A percentile compares a stretch with the other conserved stretches of the same genome.
phyloP scores from a whole-genome alignment of 1,284 basidiomycete genomes.

The Papiliotrema fonsecae region DNA sequence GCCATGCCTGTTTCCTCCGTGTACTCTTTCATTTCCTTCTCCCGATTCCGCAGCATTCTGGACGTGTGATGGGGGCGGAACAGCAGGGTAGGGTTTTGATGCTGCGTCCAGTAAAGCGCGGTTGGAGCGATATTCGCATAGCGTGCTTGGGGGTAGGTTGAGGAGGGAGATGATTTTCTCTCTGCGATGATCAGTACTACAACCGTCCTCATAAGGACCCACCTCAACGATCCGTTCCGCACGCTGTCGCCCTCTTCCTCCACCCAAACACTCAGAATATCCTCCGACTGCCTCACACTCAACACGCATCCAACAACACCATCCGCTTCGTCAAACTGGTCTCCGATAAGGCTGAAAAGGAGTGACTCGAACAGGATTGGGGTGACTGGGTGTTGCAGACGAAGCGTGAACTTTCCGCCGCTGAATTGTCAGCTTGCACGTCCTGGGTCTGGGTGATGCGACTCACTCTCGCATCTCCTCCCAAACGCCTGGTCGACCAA shows the following conservation, averaged over 20 bases:
- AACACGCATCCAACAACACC: slow-evolving; percentile 48
- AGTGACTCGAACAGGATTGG: slow-evolving; percentile 44
- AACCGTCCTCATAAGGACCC: slow-evolving; percentile 6
- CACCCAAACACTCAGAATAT: slow-evolving; percentile 49
- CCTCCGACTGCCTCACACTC: slow-evolving; percentile 45
- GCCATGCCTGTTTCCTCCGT: background rate
- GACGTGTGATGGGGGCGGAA: slow-evolving; percentile 1
- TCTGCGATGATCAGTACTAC: slow-evolving; percentile 18
- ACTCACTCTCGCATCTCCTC: slow-evolving; percentile 48
- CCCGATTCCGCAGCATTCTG: background rate
- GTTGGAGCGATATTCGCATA: slow-evolving; percentile 48
- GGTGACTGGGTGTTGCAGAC: slow-evolving; percentile 43
- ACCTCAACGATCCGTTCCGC: slow-evolving; percentile 41
- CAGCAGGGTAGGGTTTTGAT: slow-evolving; percentile 12
- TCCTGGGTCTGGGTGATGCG: background rate
- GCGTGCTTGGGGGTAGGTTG: slow-evolving; percentile 36
- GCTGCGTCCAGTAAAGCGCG: slow-evolving; percentile 41
- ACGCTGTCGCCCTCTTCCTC: slow-evolving; percentile 46
- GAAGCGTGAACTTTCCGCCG: slow-evolving; percentile 45
- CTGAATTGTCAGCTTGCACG: slow-evolving; percentile 9
- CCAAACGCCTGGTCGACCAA: slow-evolving; percentile 47
- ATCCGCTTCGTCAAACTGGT: slow-evolving; percentile 49
- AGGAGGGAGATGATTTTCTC: slow-evolving; percentile 46
- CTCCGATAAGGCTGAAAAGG: slow-evolving; percentile 44
- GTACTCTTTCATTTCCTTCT: background rate